These are phyloP conservation scores for Akanthomyces uredinophilus DNA, from an alignment of 2,329 filamentous ascomycete species.

Conservation along the genomic window DNA sequence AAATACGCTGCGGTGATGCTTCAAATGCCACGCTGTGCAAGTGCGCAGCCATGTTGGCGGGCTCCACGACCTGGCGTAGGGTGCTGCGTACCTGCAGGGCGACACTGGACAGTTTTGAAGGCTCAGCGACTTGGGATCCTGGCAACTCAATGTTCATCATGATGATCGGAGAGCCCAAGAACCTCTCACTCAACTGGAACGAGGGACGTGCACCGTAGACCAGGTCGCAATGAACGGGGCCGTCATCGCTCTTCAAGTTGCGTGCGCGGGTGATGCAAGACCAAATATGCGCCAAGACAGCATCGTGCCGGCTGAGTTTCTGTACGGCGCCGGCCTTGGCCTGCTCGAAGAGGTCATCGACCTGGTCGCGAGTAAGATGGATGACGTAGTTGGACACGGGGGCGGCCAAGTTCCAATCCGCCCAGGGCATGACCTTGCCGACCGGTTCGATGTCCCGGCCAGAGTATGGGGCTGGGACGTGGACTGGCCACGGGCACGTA, in stretches of 20 bases:
- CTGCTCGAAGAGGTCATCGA: not conserved
- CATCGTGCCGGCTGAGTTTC: not conserved
- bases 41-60: not conserved
- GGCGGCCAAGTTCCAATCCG: not conserved
- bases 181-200: not conserved
- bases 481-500: too few species aligned
- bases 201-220: not conserved
- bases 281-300: not conserved
- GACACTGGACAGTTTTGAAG: not conserved
- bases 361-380: not conserved
- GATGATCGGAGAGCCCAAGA: not conserved
- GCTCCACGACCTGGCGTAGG: not conserved
- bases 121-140: not conserved
- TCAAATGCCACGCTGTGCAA: not conserved
- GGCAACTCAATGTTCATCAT: not conserved
- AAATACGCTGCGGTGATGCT: not conserved
- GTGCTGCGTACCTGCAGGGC: not conserved
- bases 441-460: too few species aligned
- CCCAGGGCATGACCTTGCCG: too few species aligned
- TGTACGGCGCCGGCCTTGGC: not conserved
- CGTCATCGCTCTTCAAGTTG: not conserved
- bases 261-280: not conserved
- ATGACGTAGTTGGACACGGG: not conserved
- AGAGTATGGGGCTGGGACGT: too few species aligned
- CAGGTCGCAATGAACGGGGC: not conserved